Evolutionary conservation across 2,329 filamentous ascomycete species (phyloP), one percentile per base, ranked within the genome.

Genomic region (Colletotrichum sp.): DNA sequence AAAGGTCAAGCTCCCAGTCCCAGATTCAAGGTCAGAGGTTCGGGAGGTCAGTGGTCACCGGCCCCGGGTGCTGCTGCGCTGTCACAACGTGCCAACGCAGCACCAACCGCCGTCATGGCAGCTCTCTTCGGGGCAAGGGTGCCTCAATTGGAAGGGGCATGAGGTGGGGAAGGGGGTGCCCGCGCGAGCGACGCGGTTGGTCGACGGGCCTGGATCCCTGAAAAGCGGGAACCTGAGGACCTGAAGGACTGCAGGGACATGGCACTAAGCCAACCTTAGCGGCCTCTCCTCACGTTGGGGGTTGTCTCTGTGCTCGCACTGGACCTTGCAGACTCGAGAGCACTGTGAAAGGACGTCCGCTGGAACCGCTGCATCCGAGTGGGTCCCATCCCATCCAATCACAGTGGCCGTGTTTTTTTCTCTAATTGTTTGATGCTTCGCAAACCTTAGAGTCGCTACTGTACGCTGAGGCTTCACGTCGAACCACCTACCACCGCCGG

Each of bases 351-450:
- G 39, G 39, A 44, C 39, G 25, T 25, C 25, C 25, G 44, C 44
- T 48, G 44, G 44, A 72, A 68, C 73, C 57, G 65, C 64, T 73
- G 74, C 74, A 72, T 27, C 12, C 8, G 8, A 27, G 66, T 70
- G 75, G 63, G 66, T 71, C 39, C 30, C 32, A 5, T 5, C 15
- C 9, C 22, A 30, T 4, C 74, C 74, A 76, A 75, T 76, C 71
- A 76, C 11, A 30, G 12, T 8, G 19, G 3, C 28, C 11, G 44
- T 68, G 13, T 27, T 69, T 44, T 61, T 72, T 57, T 64, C 30
- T 39, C 32, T 48, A 48, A 48, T 70, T 78, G 44, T 48, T 48
- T 48, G 44, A 48, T 48, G 44, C 44, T 78, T 81, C 79, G 82
- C 81, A 81, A 79, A 72, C 60, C 69, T 55, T 68, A 63, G 72